Evolutionary conservation across 2,329 filamentous ascomycete genomes (phyloP).

Genomic region (Coniochaeta hoffmannii): DNA sequence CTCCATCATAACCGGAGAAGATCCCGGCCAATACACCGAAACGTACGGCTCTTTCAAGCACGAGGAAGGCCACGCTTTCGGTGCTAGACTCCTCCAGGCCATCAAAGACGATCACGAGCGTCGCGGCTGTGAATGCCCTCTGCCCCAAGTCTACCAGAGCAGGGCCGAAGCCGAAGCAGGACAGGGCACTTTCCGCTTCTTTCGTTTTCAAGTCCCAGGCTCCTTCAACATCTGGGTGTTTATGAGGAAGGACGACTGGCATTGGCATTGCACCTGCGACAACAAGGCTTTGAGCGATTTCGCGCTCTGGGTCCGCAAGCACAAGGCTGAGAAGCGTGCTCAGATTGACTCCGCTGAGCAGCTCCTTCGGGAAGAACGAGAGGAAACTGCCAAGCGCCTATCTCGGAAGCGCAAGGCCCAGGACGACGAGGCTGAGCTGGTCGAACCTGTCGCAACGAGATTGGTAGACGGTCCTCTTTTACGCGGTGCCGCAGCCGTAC

Average conservation of each 20-base stretch:
- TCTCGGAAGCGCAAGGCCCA: constrained; percentile 15
- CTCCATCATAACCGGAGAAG: background rate
- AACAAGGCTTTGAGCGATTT: background rate
- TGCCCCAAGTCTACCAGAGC: constrained; percentile 13
- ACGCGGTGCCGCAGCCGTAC: background rate
- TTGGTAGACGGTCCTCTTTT: background rate
- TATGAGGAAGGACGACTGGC: constrained; percentile 13
- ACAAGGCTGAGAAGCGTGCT: constrained; percentile 1
- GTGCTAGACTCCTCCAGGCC: constrained; percentile 12
- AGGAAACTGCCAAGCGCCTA: constrained; percentile 4
- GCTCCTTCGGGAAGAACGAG: background rate
- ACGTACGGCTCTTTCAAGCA: constrained; percentile 8
- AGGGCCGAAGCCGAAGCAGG: constrained; percentile 15
- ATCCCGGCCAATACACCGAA: background rate
- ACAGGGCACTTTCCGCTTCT: constrained; percentile 16
- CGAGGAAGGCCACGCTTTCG: constrained; percentile 14
- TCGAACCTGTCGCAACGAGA: background rate
- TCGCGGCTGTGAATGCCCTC: constrained; percentile 12
- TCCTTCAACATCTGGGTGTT: constrained; percentile 12
- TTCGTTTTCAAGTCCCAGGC: constrained; percentile 5
- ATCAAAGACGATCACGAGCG: constrained; percentile 16
- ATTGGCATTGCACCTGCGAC: constrained; percentile 15
- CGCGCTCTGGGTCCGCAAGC: background rate
- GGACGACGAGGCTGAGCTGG: constrained; percentile 13
- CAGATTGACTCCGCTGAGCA: background rate